phyloP scores from a whole-genome alignment of 2,329 filamentous ascomycete genomes.

The Trichocomaceae sp. region DNA sequence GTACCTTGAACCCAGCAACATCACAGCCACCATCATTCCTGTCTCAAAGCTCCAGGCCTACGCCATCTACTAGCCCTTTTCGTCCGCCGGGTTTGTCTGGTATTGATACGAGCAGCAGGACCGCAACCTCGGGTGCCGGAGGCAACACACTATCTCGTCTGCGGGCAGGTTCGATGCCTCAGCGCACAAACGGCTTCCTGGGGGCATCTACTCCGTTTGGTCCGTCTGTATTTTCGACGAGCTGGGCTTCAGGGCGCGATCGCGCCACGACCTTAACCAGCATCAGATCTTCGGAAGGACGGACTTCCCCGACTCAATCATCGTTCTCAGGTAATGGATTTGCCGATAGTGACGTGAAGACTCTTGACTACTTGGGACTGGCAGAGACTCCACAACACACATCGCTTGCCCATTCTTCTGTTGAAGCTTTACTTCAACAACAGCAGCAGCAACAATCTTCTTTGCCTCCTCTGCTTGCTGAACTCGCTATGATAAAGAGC shows the following conservation, averaged over 20 bases:
- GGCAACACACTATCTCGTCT: slow-evolving; percentile 73
- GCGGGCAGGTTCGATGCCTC: slow-evolving; percentile 88
- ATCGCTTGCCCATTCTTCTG: slow-evolving; percentile 58
- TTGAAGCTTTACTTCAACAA: slow-evolving; percentile 44
- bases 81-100: slow-evolving; percentile 51
- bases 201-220: slow-evolving; percentile 65
- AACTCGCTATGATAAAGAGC: slow-evolving; percentile 67
- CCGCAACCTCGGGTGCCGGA: slow-evolving; percentile 39
- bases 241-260: slow-evolving; percentile 75
- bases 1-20: slow-evolving; percentile 52
- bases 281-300: slow-evolving; percentile 78
- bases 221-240: slow-evolving; percentile 78
- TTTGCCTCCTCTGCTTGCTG: slow-evolving; percentile 61
- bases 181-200: slow-evolving; percentile 62
- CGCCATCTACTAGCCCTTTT: slow-evolving; percentile 81
- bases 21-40: slow-evolving; percentile 53
- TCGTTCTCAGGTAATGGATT: slow-evolving; percentile 79
- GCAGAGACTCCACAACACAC: slow-evolving; percentile 85
- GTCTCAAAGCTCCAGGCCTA: slow-evolving; percentile 74
- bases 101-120: slow-evolving; percentile 34
- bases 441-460: slow-evolving; percentile 42
- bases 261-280: slow-evolving; percentile 84
- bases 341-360: slow-evolving; percentile 82
- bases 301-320: slow-evolving; percentile 78
- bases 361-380: slow-evolving; percentile 88